phyloP scores from a whole-genome alignment of 2,329 filamentous ascomycete species.

The Fusarium pseudograminearum region DNA sequence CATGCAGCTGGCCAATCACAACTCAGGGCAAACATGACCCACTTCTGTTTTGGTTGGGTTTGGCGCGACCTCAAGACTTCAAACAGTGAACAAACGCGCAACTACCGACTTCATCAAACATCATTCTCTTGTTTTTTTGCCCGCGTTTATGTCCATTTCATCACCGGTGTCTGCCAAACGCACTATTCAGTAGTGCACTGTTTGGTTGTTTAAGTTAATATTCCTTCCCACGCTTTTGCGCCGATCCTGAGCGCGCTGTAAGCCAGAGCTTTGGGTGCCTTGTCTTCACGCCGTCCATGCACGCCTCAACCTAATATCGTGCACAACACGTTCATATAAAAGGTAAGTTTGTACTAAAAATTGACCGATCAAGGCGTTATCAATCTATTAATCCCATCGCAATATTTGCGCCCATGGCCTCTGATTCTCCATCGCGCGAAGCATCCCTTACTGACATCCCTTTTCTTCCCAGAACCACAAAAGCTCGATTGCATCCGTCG shows the following conservation, averaged over 20 bases:
- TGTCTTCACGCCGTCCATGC: conserved; percentile 46
- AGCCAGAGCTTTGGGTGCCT: conserved; percentile 44
- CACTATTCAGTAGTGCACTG: conserved; percentile 3
- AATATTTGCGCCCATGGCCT: background rate
- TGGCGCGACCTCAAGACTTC: conserved; percentile 31
- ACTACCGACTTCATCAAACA: conserved; percentile 29
- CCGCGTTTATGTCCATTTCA: conserved; percentile 26
- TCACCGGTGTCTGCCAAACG: conserved; percentile 20
- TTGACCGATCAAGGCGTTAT: background rate
- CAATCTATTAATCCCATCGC: background rate
- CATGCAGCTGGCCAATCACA: conserved; percentile 27
- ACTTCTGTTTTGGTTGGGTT: conserved; percentile 23
- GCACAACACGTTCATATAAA: conserved; percentile 40
- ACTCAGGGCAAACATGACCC: conserved; percentile 1
- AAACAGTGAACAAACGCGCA: conserved; percentile 44
- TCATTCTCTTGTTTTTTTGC: conserved; percentile 25
- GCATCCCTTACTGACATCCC: conserved; percentile 36
- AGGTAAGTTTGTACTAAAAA: conserved; percentile 36
- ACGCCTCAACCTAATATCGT: conserved; percentile 45
- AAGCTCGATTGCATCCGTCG: conserved; percentile 28
- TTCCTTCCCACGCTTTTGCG: conserved; percentile 29
- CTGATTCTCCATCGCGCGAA: conserved; percentile 7
- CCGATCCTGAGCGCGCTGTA: conserved; percentile 41
- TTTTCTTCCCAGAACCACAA: conserved; percentile 28
- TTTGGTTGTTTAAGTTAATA: conserved; percentile 19